phyloP scores from a whole-genome alignment of 768 basidiomycete genomes.

The Termitomyces sp. region DNA sequence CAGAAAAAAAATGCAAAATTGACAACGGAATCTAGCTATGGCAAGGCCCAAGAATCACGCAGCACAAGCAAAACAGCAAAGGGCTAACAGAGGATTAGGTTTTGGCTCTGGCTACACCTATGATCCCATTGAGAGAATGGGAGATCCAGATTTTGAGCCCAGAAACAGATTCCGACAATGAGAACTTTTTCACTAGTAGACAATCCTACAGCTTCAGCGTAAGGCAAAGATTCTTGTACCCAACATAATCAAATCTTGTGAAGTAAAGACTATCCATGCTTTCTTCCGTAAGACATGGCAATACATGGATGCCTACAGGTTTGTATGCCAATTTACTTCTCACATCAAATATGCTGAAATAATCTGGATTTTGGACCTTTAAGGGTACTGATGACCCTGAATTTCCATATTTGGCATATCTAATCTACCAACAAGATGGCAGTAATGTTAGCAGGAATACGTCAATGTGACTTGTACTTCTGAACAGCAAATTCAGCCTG shows the following conservation, averaged over 20 bases:
- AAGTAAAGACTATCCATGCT: conserved; percentile 9
- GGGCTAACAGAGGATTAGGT: not conserved
- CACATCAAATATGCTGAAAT: too few species aligned
- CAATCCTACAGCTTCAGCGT: too few species aligned
- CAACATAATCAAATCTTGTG: conserved; percentile 8
- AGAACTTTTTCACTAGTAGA: not conserved
- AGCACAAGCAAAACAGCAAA: conserved; percentile 4
- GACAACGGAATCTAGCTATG: too few species aligned
- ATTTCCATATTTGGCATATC: not conserved
- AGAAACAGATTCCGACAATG: not conserved
- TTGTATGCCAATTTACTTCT: too few species aligned
- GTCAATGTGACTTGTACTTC: not conserved
- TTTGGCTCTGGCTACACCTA: conserved; percentile 5
- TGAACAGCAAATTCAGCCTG: not conserved
- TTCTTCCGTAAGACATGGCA: conserved; percentile 15
- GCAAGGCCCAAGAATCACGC: not conserved
- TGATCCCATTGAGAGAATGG: conserved; percentile 5
- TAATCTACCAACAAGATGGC: not conserved
- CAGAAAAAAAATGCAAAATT: conserved; percentile 1
- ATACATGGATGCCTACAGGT: not conserved
- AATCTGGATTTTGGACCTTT: not conserved
- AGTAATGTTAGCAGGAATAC: not conserved
- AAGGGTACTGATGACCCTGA: not conserved
- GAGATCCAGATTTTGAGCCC: conserved; percentile 1
- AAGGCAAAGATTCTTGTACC: conserved; percentile 16